Conservation (phyloP, 2,329 filamentous ascomycete genomes). For the Fusarium falciforme region DNA sequence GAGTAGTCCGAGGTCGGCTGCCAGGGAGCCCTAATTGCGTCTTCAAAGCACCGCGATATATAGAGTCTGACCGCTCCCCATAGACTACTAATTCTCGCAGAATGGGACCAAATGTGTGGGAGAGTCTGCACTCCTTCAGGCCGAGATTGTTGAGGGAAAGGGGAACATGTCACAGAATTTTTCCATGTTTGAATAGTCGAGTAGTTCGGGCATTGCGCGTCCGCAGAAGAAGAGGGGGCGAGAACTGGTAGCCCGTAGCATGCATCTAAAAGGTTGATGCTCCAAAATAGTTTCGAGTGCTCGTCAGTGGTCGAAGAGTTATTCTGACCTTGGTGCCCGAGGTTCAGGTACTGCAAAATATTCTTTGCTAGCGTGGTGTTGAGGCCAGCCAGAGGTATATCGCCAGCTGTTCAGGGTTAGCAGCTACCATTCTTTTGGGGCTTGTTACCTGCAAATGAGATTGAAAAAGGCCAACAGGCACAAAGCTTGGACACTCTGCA, state of each 20-base stretch:
- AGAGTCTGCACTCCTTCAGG: not conserved
- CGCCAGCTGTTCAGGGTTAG: conserved; percentile 5
- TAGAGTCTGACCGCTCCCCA: conserved; percentile 19
- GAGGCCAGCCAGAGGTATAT: conserved; percentile 16
- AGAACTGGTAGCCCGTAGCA: conserved; percentile 4
- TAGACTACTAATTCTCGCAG: not conserved
- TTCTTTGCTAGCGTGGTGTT: conserved; percentile 21
- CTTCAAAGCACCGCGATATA: conserved; percentile 21
- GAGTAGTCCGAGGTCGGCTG: conserved; percentile 25
- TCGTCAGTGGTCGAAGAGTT: not conserved
- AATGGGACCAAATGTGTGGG: conserved; percentile 7
- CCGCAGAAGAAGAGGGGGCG: not conserved
- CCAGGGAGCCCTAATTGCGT: conserved; percentile 4
- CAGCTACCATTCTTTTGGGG: accelerated
- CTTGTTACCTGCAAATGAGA: not conserved
- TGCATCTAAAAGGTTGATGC: not conserved
- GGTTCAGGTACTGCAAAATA: not conserved
- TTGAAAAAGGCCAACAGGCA: conserved; percentile 20
- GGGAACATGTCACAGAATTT: not conserved
- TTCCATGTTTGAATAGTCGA: not conserved
- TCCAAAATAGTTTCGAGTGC: conserved; percentile 14
- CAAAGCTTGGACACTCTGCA: conserved; percentile 7
- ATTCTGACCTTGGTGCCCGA: accelerated
- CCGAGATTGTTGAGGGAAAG: not conserved
- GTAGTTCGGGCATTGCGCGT: not conserved